Conservation (phyloP, 768 basidiomycete species). For the Butyriboletus loyo region DNA sequence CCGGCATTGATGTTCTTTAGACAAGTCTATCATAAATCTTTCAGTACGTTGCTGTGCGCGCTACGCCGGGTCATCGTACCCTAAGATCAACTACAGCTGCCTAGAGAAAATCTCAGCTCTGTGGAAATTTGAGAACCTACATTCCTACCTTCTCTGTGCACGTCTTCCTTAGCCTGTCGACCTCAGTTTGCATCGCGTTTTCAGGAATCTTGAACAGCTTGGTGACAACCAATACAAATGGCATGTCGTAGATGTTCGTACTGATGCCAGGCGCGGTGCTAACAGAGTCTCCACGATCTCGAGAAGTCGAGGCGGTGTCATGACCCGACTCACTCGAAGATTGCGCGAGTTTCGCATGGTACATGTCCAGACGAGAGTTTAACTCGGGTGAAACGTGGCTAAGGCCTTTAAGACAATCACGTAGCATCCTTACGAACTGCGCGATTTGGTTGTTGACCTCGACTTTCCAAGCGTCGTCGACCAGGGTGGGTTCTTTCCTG, state of each 20-base stretch:
- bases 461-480: conserved; percentile 87
- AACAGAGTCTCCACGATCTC: conserved; percentile 52
- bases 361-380: conserved; percentile 75
- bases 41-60: conserved; percentile 1
- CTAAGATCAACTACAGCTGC: conserved; percentile 87
- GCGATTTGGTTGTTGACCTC: conserved; percentile 92
- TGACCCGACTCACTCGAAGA: conserved; percentile 63
- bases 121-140: not conserved
- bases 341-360: conserved; percentile 74
- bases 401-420: conserved; percentile 70
- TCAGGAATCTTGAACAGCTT: conserved; percentile 73
- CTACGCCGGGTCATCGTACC: conserved; percentile 37
- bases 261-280: conserved; percentile 36
- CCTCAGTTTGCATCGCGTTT: conserved; percentile 65
- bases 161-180: conserved; percentile 57
- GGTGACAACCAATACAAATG: conserved; percentile 66
- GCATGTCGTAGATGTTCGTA: conserved; percentile 68
- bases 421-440: conserved; percentile 80
- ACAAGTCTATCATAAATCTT: conserved; percentile 50
- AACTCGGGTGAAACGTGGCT: conserved; percentile 85
- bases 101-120: conserved; percentile 33
- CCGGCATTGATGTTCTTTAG: conserved; percentile 89
- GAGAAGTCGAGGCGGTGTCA: conserved; percentile 57
- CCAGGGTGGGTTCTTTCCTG: conserved; percentile 83
- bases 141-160: conserved; percentile 71